Base-by-base conservation (phyloP, 495 filamentous ascomycete genomes). In the Rostrohypoxylon terebratum region DNA sequence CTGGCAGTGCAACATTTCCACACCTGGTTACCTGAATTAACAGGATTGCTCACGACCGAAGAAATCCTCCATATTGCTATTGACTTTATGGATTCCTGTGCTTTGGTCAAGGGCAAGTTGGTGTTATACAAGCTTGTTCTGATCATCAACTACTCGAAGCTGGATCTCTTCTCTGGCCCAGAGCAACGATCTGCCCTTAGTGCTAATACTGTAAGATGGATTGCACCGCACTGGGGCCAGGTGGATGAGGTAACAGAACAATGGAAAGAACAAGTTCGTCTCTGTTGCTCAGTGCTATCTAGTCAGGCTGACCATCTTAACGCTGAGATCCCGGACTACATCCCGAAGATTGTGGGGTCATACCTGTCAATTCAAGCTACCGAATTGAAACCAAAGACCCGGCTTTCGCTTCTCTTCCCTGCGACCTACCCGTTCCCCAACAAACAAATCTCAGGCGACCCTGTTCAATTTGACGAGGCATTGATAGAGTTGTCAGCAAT, bases 1-100 rank as follows among this genome's bases (percentile, higher is more conserved):
- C 81, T 99, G 34, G 92, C 96, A 4, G 94, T 98, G 16, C 96
- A 99, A 77, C 92, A 98, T 80, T 97, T 98, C 78, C 96, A 98
- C 77, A 90, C 92, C 1, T 98, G 96, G 96, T 83, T 99, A 10
- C 96, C 96, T 0, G 94, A 97, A 70, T 87, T 98, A 6, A 87
- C 88, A 3, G 88, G 89, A 13, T 84, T 94, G 36, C 86, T 99
- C 74, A 88, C 84, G 13, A 88, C 90, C 0, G 91, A 92, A 64
- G 94, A 99, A 78, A 96, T 97, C 65, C 81, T 98, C 59, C 90
- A 97, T 75, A 90, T 98, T 55, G 94, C 95, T 23, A 91, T 94
- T 59, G 92, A 93, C 77, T 97, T 98, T 75, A 90, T 99, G 84
- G 93, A 97, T 76, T 92, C 96, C 10, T 98, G 96, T 81, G 87